A percentile compares a stretch with the other conserved stretches of the same genome.
Evolutionary conservation across 192 early-diverging fungal genomes (phyloP).

Genomic region (Umbelopsis vinacea): DNA sequence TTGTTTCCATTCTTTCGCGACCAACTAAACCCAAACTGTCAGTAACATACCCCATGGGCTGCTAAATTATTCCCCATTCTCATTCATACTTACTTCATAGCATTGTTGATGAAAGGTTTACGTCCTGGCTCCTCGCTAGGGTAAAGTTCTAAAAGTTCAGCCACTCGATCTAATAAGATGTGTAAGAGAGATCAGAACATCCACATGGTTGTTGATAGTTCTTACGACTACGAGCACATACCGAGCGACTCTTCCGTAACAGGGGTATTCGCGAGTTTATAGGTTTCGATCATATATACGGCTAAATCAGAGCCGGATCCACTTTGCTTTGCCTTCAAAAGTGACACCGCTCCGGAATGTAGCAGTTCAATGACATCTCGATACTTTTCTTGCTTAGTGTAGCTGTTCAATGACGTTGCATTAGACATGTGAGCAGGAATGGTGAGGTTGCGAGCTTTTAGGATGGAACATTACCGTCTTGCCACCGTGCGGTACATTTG

Average conservation of each 20-base stretch:
- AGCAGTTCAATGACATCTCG: slow-evolving; percentile 77
- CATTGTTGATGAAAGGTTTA: slow-evolving; percentile 55
- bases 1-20: slow-evolving; percentile 58
- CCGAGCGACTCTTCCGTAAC: slow-evolving; percentile 74
- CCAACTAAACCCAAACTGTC: slow-evolving; percentile 57
- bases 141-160: slow-evolving; percentile 68
- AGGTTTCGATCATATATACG: slow-evolving; percentile 83
- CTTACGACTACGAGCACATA: slow-evolving; percentile 28
- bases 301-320: slow-evolving; percentile 85
- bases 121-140: slow-evolving; percentile 53
- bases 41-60: background rate
- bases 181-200: no score
- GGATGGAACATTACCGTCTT: slow-evolving; percentile 61
- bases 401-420: slow-evolving; percentile 46
- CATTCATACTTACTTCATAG: slow-evolving; percentile 53
- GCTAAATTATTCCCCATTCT: background rate
- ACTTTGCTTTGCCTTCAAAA: slow-evolving; percentile 80
- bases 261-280: slow-evolving; percentile 64
- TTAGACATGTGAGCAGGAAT: background rate
- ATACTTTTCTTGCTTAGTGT: slow-evolving; percentile 87
- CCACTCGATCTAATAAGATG: slow-evolving; percentile 50
- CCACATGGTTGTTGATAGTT: no score
- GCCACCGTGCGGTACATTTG: slow-evolving; percentile 96
- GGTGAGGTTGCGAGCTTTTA: background rate
- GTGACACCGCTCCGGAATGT: slow-evolving; percentile 75